Evolutionary conservation across 805 yeast species (phyloP), one percentile per base, ranked within the genome.

Genomic region (Pichia eremophila): DNA sequence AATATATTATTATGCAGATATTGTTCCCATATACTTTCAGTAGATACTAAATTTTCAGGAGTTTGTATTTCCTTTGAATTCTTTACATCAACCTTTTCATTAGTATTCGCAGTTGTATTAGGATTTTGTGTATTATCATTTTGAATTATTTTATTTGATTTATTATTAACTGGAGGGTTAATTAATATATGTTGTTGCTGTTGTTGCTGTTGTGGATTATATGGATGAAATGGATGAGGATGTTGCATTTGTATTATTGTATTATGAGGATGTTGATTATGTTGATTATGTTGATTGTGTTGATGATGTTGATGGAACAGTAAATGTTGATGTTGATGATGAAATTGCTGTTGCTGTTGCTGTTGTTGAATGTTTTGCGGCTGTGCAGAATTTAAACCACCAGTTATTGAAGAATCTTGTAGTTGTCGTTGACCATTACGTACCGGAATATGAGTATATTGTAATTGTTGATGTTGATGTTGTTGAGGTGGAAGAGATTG

Each of bases 281-380:
- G 36, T 4, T 34, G 36, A 5, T 18, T 7, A 15, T 34, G n/a
- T 8, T 7, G 15, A 32, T n/a, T n/a, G n/a, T 32, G 35, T 32
- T 9, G 36, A 15, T 14, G 36, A 7, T 34, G 36, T 15, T 34
- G 36, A 15, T 14, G 12, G 7, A 25, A 18, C 2, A 5, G 28
- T 22, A 18, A 17, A 14, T 38, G 40, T 11, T 48, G 44, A 10
- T 47, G 51, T 18, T 53, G 51, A 38, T 47, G 52, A 34, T 53
- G 57, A 11, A 54, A 43, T 29, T 47, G 54, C 2, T 55, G 56
- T 10, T 53, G 36, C 11, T 48, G 56, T 31, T 48, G 47, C 19
- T 47, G 55, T 29, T 41, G 46, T 8, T 5, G 52, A 29, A 15
- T 8, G 17, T 34, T 12, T 15, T 34, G 36, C 36, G n/a, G 36